Percentiles rank a stretch among this genome's conserved stretches.
These are phyloP conservation scores for Royoungia palumana DNA, from an alignment of 768 basidiomycete species.

Conservation along the genomic window DNA sequence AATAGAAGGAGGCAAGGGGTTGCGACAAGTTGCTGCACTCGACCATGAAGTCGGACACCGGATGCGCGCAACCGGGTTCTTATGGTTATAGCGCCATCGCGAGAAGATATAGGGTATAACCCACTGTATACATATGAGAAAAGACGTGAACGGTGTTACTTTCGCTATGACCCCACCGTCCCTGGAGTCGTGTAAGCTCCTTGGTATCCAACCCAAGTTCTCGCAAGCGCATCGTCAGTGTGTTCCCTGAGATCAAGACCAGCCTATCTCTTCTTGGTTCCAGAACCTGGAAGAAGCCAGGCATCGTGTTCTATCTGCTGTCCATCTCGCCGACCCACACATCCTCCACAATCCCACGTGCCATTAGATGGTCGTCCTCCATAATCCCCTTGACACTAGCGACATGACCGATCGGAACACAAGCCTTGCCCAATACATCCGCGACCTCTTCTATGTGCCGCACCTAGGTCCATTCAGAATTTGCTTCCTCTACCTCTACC, in stretches of 20 bases:
- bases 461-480: conserved; percentile 54
- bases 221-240: conserved; percentile 47
- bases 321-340: conserved; percentile 47
- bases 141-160: neutral
- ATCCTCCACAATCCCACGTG: conserved; percentile 55
- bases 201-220: conserved; percentile 40
- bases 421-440: conserved; percentile 43
- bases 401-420: conserved; percentile 65
- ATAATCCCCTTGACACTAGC: conserved; percentile 61
- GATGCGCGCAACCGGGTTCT: conserved; percentile 32
- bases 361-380: conserved; percentile 52
- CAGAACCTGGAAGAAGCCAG: conserved; percentile 58
- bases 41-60: conserved; percentile 35
- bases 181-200: conserved; percentile 39
- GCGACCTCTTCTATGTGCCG: conserved; percentile 54
- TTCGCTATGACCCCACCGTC: conserved; percentile 40
- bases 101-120: neutral
- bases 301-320: conserved; percentile 63
- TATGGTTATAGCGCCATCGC: conserved; percentile 29
- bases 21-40: conserved; percentile 52
- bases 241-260: conserved; percentile 65
- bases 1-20: conserved; percentile 51
- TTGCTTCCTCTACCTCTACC: conserved; percentile 57
- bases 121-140: no score
- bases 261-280: conserved; percentile 60